phyloP scores from a whole-genome alignment of 2,329 filamentous ascomycete species.

The Fusarium irregulare region DNA sequence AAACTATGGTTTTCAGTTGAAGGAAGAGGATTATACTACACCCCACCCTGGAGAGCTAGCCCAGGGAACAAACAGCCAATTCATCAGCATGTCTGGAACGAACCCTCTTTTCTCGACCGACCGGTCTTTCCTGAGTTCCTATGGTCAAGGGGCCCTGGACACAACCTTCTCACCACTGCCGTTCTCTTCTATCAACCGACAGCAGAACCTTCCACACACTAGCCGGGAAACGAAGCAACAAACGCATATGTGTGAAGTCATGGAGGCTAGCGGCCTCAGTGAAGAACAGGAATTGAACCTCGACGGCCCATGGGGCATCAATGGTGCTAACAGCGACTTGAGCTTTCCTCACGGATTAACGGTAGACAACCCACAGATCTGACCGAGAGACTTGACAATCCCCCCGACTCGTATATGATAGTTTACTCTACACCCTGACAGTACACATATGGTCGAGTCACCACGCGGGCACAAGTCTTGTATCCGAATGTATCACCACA shows the following conservation, averaged over 20 bases:
- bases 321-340: constrained; percentile 36
- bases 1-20: constrained; percentile 42
- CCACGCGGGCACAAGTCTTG: background rate
- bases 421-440: background rate
- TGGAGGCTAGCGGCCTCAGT: constrained; percentile 32
- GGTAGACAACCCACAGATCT: constrained; percentile 45
- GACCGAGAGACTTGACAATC: background rate
- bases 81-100: constrained; percentile 45
- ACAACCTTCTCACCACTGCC: constrained; percentile 43
- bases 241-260: constrained; percentile 41
- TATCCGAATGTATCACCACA: background rate
- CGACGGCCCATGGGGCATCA: constrained; percentile 42
- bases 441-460: background rate
- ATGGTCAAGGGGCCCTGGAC: constrained; percentile 37
- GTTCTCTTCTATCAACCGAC: constrained; percentile 49
- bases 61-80: constrained; percentile 40
- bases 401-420: background rate
- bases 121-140: constrained; percentile 46
- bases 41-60: constrained; percentile 35
- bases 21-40: constrained; percentile 45
- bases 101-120: constrained; percentile 52
- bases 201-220: constrained; percentile 34
- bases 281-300: constrained; percentile 44
- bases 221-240: constrained; percentile 43
- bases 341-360: constrained; percentile 41